Percentiles rank a stretch among this genome's conserved stretches.
phyloP scores from a whole-genome alignment of 495 filamentous ascomycete species.

The Penicillium paxilli region DNA sequence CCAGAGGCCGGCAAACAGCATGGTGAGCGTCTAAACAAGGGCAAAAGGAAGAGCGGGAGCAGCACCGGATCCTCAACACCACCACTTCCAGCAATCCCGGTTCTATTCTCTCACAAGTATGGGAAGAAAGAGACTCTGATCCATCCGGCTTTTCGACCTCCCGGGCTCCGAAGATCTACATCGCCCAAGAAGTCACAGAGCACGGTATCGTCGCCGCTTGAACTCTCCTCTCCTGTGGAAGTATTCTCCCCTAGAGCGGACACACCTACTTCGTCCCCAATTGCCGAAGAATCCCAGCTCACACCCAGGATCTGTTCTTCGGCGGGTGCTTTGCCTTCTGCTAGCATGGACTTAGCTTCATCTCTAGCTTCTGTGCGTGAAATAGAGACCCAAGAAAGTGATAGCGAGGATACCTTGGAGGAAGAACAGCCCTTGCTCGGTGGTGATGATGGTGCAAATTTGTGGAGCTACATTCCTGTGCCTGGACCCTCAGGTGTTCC shows the following conservation, averaged over 20 bases:
- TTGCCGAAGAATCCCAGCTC: neutral
- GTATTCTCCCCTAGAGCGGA: neutral
- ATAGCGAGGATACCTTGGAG: neutral
- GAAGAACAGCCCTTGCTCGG: neutral
- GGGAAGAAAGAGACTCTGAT: constrained; percentile 9
- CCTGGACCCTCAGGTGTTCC: too few species aligned
- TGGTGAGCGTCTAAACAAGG: neutral
- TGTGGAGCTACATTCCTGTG: neutral
- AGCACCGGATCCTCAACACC: constrained; percentile 15
- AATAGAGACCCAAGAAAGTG: neutral
- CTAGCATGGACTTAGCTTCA: neutral
- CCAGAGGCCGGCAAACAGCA: constrained; percentile 7
- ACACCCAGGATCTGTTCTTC: neutral
- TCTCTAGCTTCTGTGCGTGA: neutral
- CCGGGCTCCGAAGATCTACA: neutral
- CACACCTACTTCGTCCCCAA: neutral
- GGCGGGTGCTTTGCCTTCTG: neutral
- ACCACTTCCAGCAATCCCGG: constrained; percentile 16
- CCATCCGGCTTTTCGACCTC: constrained; percentile 18
- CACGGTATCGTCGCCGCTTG: neutral
- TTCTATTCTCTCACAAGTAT: neutral
- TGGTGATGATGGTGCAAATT: neutral
- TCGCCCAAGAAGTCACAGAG: neutral
- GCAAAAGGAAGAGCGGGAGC: too few species aligned
- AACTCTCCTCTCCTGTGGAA: neutral